A percentile compares a stretch with the other conserved stretches of the same genome.
Conservation (phyloP, 306 rosid species). For the Vigna unguiculata region DNA sequence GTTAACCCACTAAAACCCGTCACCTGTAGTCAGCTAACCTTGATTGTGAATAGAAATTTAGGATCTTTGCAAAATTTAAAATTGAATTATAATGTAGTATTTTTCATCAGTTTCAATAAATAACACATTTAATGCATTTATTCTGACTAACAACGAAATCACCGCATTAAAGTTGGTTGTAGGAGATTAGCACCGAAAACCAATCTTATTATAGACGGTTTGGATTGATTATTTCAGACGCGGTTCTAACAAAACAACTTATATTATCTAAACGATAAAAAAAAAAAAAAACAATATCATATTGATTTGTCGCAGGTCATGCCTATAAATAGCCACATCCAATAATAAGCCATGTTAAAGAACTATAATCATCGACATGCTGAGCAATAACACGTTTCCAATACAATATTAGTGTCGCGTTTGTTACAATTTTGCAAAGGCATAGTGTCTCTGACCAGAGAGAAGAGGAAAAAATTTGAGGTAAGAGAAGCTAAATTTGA, state of each 20-base stretch:
- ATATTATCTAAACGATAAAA: background rate
- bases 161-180: background rate
- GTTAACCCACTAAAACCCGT: too few species aligned
- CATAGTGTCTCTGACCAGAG: constrained; percentile 29
- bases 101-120: too few species aligned
- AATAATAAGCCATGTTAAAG: constrained; percentile 6
- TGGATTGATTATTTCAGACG: background rate
- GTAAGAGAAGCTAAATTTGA: background rate
- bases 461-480: background rate
- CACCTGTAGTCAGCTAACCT: too few species aligned
- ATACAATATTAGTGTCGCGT: constrained; percentile 27
- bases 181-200: background rate
- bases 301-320: background rate
- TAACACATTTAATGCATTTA: too few species aligned
- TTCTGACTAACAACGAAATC: too few species aligned
- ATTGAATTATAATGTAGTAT: too few species aligned
- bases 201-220: background rate
- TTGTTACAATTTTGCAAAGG: constrained; percentile 31
- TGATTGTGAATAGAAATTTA: too few species aligned
- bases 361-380: constrained; percentile 18
- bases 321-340: background rate
- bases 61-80: too few species aligned
- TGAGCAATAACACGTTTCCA: constrained; percentile 13
- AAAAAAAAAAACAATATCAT: background rate
- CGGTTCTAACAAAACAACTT: background rate